Conservation (phyloP, 2,329 filamentous ascomycete species). For the Colletotrichum sp. region DNA sequence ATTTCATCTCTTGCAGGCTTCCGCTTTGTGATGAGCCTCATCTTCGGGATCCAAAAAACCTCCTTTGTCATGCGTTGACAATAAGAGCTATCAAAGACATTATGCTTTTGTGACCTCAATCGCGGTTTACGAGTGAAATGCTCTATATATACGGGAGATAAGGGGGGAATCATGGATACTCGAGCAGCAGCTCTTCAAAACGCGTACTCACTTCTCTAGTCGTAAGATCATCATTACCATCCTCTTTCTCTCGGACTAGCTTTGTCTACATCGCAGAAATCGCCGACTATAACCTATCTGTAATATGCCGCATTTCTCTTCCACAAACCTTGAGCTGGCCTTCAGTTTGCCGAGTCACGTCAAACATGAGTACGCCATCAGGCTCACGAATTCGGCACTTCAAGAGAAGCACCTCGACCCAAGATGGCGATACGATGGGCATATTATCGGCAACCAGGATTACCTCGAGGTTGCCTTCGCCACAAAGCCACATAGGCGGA, state of each 20-base stretch:
- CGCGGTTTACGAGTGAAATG: neutral
- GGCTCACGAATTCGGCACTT: slow-evolving; percentile 11
- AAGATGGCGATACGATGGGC: slow-evolving; percentile 1
- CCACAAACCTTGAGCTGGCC: neutral
- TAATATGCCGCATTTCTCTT: neutral
- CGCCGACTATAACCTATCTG: neutral
- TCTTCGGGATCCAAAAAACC: neutral
- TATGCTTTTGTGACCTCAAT: neutral
- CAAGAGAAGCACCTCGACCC: neutral
- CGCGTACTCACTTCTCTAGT: neutral
- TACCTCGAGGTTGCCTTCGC: slow-evolving; percentile 3
- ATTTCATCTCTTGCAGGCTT: neutral
- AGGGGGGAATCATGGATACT: neutral
- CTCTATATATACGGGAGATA: neutral
- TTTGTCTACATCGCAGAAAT: neutral
- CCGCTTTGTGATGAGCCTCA: neutral
- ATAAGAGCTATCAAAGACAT: neutral
- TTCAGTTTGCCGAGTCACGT: neutral
- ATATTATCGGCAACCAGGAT: neutral
- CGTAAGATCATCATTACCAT: neutral
- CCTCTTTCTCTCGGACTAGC: neutral
- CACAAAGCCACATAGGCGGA: neutral
- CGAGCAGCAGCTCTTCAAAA: neutral
- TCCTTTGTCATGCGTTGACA: neutral
- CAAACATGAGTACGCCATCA: neutral